Conservation (phyloP, 495 filamentous ascomycete species). For the Hypoxylon crocopeplum region DNA sequence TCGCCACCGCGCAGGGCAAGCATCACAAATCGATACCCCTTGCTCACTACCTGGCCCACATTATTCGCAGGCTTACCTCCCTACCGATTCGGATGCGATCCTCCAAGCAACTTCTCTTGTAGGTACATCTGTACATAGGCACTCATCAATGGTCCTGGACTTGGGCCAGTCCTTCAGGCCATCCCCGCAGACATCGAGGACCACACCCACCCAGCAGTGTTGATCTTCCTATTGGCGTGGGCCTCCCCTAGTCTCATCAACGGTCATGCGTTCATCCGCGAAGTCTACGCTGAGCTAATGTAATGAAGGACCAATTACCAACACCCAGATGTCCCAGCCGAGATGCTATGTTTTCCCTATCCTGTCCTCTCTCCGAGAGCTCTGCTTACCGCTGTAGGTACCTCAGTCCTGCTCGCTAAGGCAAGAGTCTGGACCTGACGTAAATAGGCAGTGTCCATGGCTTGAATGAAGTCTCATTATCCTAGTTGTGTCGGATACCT, state of each 20-base stretch:
- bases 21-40: slow-evolving; percentile 45
- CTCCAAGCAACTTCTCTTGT: slow-evolving; percentile 27
- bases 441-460: slow-evolving; percentile 7
- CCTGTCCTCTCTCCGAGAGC: slow-evolving; percentile 36
- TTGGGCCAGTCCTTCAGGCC: slow-evolving; percentile 38
- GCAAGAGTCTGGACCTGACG: slow-evolving; percentile 6
- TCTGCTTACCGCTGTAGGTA: slow-evolving; percentile 34
- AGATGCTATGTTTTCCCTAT: slow-evolving; percentile 48
- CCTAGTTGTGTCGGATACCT: slow-evolving; percentile 22
- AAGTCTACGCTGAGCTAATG: slow-evolving; percentile 54
- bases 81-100: slow-evolving; percentile 48
- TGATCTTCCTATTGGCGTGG: slow-evolving; percentile 48
- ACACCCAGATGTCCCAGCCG: slow-evolving; percentile 48
- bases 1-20: slow-evolving; percentile 37
- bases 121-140: slow-evolving; percentile 14
- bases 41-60: slow-evolving; percentile 41
- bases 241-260: slow-evolving; percentile 48
- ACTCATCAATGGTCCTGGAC: slow-evolving; percentile 13
- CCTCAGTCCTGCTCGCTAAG: slow-evolving; percentile 22
- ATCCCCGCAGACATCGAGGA: slow-evolving; percentile 43
- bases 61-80: slow-evolving; percentile 43
- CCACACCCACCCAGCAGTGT: slow-evolving; percentile 45
- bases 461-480: slow-evolving; percentile 21
- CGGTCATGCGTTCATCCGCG: slow-evolving; percentile 58
- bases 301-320: slow-evolving; percentile 50